Conservation (phyloP, 208 protist genomes). For the Angomonas deanei region DNA sequence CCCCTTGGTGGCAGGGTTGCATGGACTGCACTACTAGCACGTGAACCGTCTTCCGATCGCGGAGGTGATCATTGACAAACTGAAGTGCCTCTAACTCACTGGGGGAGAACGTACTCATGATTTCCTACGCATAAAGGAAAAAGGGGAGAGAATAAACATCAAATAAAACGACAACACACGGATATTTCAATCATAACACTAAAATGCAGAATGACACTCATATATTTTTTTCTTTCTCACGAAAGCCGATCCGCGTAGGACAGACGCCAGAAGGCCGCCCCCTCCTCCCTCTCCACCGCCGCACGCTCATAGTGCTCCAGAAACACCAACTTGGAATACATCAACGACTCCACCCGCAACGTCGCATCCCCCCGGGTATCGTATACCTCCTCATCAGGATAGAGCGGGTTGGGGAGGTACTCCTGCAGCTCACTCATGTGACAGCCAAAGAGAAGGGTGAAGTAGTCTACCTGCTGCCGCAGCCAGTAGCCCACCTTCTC, state of each 20-base stretch:
- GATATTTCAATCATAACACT: too few relatives aligned
- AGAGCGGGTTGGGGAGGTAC: constrained; percentile 3
- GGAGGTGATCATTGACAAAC: constrained; percentile 1
- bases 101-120: not conserved
- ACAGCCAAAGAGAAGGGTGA: constrained; percentile 41
- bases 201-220: too few relatives aligned
- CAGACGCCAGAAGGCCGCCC: not conserved
- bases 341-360: constrained; percentile 2
- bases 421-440: constrained; percentile 30
- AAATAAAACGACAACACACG: constrained; percentile 3
- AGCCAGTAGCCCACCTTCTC: constrained; percentile 28
- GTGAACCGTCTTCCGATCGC: not conserved
- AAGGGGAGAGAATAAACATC: constrained; percentile 8
- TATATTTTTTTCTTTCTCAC: not conserved
- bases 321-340: not conserved
- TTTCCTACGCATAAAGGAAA: not conserved
- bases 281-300: constrained; percentile 11
- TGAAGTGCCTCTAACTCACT: too few relatives aligned
- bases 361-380: not conserved
- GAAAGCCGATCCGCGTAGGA: constrained; percentile 14
- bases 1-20: not conserved
- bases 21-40: not conserved
- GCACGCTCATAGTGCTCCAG: constrained; percentile 12
- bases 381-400: not conserved
- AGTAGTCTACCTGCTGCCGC: constrained; percentile 32